Percentiles rank a stretch among this genome's conserved stretches.
Conservation (phyloP, 305 asterid species). For the Fraxinus sp. region DNA sequence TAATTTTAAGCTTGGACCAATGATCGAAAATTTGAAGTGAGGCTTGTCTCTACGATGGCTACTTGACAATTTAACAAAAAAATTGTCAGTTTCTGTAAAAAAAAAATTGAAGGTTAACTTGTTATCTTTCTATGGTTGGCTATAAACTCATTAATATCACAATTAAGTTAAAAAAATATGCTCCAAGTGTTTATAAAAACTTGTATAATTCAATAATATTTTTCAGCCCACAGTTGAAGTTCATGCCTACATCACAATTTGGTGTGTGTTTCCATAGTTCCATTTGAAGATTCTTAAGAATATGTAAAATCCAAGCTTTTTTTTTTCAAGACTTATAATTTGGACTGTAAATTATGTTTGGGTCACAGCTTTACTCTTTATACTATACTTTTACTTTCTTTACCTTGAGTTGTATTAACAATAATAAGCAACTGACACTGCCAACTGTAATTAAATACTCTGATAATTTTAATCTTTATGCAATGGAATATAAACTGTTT, state of each 20-base stretch:
- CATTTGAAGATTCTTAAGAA: neutral
- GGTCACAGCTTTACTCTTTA: conserved; percentile 22
- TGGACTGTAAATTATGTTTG: neutral
- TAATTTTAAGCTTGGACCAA: neutral
- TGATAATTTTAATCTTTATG: conserved; percentile 38
- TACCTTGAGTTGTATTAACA: conserved; percentile 24
- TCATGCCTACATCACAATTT: neutral
- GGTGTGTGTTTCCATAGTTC: neutral
- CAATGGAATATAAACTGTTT: conserved; percentile 39
- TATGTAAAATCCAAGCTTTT: neutral
- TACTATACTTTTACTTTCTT: conserved; percentile 40
- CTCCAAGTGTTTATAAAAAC: neutral
- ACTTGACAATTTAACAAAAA: neutral
- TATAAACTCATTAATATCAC: neutral
- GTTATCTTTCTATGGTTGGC: neutral
- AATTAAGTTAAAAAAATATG: neutral
- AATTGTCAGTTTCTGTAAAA: neutral
- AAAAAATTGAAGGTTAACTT: neutral
- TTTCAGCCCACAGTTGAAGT: neutral
- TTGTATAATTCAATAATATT: neutral
- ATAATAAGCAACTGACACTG: conserved; percentile 54
- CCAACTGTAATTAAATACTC: conserved; percentile 43
- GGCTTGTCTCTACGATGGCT: neutral
- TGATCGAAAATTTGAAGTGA: neutral
- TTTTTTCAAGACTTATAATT: neutral